Base-by-base conservation (phyloP, 2,329 filamentous ascomycete genomes). In the Apiospora hydei region DNA sequence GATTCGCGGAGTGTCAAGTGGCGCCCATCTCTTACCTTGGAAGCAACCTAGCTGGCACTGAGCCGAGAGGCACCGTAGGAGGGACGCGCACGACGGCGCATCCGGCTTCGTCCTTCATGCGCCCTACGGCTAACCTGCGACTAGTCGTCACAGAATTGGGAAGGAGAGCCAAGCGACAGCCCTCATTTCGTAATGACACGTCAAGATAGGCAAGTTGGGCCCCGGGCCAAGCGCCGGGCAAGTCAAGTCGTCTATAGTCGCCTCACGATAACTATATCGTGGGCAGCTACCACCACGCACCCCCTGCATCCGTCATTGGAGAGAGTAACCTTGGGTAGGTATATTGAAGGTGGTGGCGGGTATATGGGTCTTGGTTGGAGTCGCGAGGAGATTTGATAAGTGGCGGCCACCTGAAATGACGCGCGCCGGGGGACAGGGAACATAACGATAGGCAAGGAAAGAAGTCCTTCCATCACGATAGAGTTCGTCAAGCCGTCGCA, bases 241-340 rank as follows among this genome's bases (percentile, higher is more conserved):
- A 61, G 53, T 43, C 44, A 46, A 8, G 34, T 8, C 5, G 44
- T 46, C 44, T 64, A 41, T 64, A 64, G 18, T 11, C 38, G 57
- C 57, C 57, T 64, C 57, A 64, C 57, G 57, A 64, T 41, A 64
- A 64, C 57, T 41, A 64, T 64, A 64, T 64, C 57, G 21, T 41
- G 4, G 34, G 34, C 53, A 30, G 34, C 41, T 43, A 13, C 41
- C 13, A 43, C 41, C 41, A 43, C 41, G 41, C 41, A n/a, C 11
- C 57, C 57, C 18, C 34, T 38, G 34, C 34, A 38, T 38, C 18
- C 57, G 41, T 64, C 18, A 13, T 38, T 41, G 34, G 57, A n/a
- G 13, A 26, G n/a, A 49, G 47, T 49, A 49, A 49, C 47, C 18
- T 24, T 21, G 21, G 46, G 18, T n/a, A 49, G 18, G 46, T 49